Conservation (phyloP, 2,329 filamentous ascomycete species). For the Colletotrichum sp. region DNA sequence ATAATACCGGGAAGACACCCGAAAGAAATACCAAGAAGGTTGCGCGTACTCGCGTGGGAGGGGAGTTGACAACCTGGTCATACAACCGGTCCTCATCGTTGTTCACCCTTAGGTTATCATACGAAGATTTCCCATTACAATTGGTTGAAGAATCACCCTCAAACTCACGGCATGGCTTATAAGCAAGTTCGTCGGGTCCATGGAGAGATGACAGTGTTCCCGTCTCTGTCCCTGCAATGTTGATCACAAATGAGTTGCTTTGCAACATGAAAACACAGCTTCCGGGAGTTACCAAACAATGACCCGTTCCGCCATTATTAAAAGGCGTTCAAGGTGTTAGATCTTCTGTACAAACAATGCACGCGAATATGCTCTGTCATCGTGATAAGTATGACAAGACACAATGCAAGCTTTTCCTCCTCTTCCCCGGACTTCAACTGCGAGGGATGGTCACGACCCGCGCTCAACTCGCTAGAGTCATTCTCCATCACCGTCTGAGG, state of each 20-base stretch:
- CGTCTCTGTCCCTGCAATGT: not conserved
- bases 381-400: not conserved
- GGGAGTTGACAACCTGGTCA: not conserved
- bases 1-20: not conserved
- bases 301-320: fast-evolving
- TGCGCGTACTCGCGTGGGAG: not conserved
- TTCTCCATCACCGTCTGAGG: not conserved
- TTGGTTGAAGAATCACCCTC: not conserved
- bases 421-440: not conserved
- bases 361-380: not conserved
- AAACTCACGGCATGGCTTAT: not conserved
- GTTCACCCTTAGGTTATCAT: not conserved
- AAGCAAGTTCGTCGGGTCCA: not conserved
- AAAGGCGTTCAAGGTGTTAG: not conserved
- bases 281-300: not conserved
- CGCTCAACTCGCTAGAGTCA: not conserved
- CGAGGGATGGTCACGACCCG: not conserved
- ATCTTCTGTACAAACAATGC: not conserved
- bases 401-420: not conserved
- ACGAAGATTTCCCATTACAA: no score
- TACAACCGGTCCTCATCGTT: fast-evolving
- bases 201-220: not conserved
- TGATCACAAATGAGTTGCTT: not conserved
- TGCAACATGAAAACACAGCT: not conserved
- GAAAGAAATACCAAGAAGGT: not conserved